phyloP scores from a whole-genome alignment of 2,329 filamentous ascomycete species.

The Talaromyces sp. region DNA sequence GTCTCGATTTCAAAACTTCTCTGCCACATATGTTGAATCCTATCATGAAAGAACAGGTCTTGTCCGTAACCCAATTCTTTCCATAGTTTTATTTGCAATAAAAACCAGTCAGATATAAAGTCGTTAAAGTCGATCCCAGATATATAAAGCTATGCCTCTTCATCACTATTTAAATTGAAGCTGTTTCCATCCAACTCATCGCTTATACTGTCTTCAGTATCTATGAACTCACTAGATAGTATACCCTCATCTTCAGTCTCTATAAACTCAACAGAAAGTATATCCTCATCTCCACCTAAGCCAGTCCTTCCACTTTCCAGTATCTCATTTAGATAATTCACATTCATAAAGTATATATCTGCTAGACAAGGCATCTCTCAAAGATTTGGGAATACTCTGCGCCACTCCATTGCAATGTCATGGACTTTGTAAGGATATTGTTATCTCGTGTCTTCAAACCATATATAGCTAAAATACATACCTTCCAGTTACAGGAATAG shows the following conservation, averaged over 20 bases:
- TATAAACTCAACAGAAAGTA: too few relatives aligned
- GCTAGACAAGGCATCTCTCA: neutral
- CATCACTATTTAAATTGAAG: neutral
- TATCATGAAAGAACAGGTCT: neutral
- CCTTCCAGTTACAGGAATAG: neutral
- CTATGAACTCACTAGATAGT: too few relatives aligned
- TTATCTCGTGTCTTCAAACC: neutral
- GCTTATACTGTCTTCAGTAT: too few relatives aligned
- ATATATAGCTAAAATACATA: neutral
- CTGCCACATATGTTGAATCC: neutral
- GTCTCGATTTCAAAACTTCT: neutral
- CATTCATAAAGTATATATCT: neutral
- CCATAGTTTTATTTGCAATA: neutral
- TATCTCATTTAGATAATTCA: neutral
- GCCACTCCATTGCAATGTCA: neutral
- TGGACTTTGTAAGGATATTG: neutral
- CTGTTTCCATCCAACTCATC: neutral
- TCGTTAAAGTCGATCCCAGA: neutral
- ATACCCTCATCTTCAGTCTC: too few relatives aligned
- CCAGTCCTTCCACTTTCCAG: neutral
- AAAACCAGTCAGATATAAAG: neutral
- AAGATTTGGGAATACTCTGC: constrained; percentile 1
- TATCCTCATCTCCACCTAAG: too few relatives aligned
- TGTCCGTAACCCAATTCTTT: neutral
- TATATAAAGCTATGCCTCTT: neutral